Evolutionary conservation across 208 protist species (phyloP), one percentile per base, ranked within the genome.

Genomic region (Leishmania aethiopica): DNA sequence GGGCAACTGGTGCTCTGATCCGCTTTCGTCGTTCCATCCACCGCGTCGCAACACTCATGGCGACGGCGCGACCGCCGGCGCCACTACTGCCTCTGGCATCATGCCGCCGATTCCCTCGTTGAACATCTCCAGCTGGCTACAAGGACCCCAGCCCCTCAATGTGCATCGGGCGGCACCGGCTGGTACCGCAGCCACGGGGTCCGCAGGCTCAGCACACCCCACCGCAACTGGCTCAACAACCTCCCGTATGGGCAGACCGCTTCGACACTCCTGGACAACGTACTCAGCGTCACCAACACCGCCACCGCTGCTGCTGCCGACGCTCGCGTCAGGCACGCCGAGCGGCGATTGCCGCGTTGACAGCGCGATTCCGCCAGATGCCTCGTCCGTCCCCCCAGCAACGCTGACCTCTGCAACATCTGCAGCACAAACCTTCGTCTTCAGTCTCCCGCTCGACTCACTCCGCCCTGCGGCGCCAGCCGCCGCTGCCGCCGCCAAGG

Each of bases 101-200:
- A 17, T 47, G 77, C 49, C 25, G 74, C 69, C 53, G n/a, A 78
- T 77, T 40, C 42, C 76, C 1, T 57, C 78, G 8, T 32, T 75
- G 47, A 72, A 57, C 78, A 64, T 80, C 13, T 86, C 83, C 3
- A 86, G 64, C 51, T 86, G 83, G 83, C 59, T 86, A 70, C 83
- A 86, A 37, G 78, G 83, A 8, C 83, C 83, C 32, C 78, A 82
- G 74, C 83, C 80, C 37, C 67, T 85, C 32, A 75, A 85, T 49
- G 74, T 88, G 67, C 77, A 78, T 59, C 47, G 73, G 7, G 80
- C 84, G 40, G 57, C 80, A 10, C 57, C 71, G 6, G 84, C 84
- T 13, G 55, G 51, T 22, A 15, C 66, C 22, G 35, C 60, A 10
- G 35, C 67, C 2, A 40, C 17, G 1, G 10, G 53, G 25, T 0